phyloP scores from a whole-genome alignment of 2,329 filamentous ascomycete genomes.

The Epichloe coenophiala region DNA sequence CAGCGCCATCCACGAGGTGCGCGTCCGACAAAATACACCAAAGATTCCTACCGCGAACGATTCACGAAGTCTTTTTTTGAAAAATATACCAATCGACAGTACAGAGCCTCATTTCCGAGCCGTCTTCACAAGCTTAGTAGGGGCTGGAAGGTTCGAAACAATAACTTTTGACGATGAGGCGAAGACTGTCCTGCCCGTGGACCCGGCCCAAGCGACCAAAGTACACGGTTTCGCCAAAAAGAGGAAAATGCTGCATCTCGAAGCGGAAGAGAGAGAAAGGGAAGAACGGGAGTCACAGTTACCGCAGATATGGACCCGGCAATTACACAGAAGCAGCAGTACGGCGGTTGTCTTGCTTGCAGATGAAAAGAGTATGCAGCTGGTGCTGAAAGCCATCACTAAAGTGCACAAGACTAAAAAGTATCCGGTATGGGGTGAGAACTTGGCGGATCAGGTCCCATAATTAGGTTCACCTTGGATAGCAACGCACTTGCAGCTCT shows the following conservation, averaged over 20 bases:
- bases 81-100: slow-evolving; percentile 76
- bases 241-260: slow-evolving; percentile 29
- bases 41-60: slow-evolving; percentile 63
- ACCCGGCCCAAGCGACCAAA: slow-evolving; percentile 34
- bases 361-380: slow-evolving; percentile 64
- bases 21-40: slow-evolving; percentile 71
- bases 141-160: slow-evolving; percentile 63
- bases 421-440: slow-evolving; percentile 55
- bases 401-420: slow-evolving; percentile 46
- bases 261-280: slow-evolving; percentile 40
- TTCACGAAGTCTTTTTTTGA: slow-evolving; percentile 79
- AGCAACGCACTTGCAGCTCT: slow-evolving; percentile 55
- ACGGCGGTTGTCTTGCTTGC: slow-evolving; percentile 74
- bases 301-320: slow-evolving; percentile 60
- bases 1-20: slow-evolving; percentile 65
- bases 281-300: slow-evolving; percentile 48
- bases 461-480: slow-evolving; percentile 43
- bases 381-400: slow-evolving; percentile 61
- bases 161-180: slow-evolving; percentile 60
- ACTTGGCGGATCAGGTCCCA: slow-evolving; percentile 41
- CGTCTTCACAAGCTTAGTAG: slow-evolving; percentile 61
- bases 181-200: slow-evolving; percentile 25
- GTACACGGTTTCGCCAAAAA: slow-evolving; percentile 25
- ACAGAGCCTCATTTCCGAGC: slow-evolving; percentile 64
- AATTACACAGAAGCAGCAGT: slow-evolving; percentile 58